Percentiles rank a stretch among this genome's conserved stretches.
These are phyloP conservation scores for Cavenderia fasciculata DNA, from an alignment of 78 protist species.

Conservation along the genomic window DNA sequence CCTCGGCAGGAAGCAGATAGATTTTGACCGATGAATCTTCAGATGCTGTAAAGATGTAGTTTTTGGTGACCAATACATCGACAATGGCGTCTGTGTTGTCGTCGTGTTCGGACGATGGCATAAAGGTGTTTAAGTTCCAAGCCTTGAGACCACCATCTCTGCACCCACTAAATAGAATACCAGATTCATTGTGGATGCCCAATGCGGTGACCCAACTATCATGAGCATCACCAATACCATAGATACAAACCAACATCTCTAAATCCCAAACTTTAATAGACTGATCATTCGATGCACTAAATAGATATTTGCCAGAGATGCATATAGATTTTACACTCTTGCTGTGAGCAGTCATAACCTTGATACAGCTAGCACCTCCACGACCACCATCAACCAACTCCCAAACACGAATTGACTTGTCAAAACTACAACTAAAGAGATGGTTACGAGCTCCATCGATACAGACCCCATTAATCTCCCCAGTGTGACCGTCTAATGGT, in stretches of 20 bases:
- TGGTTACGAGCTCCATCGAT: neutral
- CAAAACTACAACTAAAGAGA: conserved; percentile 46
- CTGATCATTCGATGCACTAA: conserved; percentile 61
- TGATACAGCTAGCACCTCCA: no score
- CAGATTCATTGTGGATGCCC: neutral
- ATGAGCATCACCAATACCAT: conserved; percentile 58
- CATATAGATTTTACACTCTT: conserved; percentile 42
- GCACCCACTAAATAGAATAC: conserved; percentile 6
- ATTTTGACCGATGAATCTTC: conserved; percentile 56
- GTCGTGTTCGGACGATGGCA: conserved; percentile 5
- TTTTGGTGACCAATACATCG: conserved; percentile 18
- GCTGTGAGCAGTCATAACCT: conserved; percentile 47
- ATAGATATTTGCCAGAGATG: conserved; percentile 43
- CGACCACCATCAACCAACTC: no score
- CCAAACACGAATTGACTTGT: conserved; percentile 50
- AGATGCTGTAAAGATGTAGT: conserved; percentile 23
- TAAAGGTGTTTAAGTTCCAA: conserved; percentile 43
- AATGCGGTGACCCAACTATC: conserved; percentile 23
- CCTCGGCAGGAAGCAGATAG: neutral
- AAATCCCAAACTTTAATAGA: conserved; percentile 63
- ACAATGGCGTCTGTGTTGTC: conserved; percentile 14
- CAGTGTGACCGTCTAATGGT: conserved; percentile 41
- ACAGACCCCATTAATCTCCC: conserved; percentile 47
- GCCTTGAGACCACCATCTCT: conserved; percentile 42
- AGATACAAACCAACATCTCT: conserved; percentile 56